Evolutionary conservation across 768 basidiomycete species (phyloP), one percentile per base, ranked within the genome.

Genomic region (Boletus eberwhitei): DNA sequence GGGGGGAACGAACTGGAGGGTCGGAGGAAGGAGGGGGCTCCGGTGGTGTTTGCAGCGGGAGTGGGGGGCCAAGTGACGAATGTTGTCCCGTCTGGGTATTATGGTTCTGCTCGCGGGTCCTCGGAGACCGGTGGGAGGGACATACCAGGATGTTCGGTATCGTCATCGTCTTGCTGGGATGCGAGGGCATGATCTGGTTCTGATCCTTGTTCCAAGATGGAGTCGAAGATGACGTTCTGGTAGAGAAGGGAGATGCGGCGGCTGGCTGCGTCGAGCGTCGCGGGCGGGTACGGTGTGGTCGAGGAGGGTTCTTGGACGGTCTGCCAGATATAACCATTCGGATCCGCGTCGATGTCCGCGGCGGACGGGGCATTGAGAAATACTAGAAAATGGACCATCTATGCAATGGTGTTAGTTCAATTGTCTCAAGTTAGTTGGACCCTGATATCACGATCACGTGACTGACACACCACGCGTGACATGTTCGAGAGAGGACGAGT

Each of bases 201-300:
- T 3, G 6, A 29, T 35, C 70, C 69, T 19, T 70, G 71, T 9
- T 76, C 75, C 9, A 64, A 56, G n/a, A 42, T 56, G 16, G 82
- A 78, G 41, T 78, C 72, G 57, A 90, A 90, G n/a, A 88, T 86
- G 29, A 84, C 76, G 51, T 88, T 87, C 62, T 84, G 75, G 61
- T 91, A 91, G 22, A 89, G 68, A 48, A 80, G 53, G 1, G 89
- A 90, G 41, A 92, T 84, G 37, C 85, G 76, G n/a, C 75, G 75
- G 64, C 80, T 87, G 8, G 86, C 87, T 5, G 79, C 85, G 59
- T 86, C 84, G 39, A 88, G 65, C 0, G 83, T 85, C 19, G 79
- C 78, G 12, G 77, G 73, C 5, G 79, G 81, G n/a, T 83, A 72
- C 0, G 17, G 22, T 11, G 46, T 8, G 12, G 19, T 19, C 11